Base-by-base conservation (phyloP, 2,329 filamentous ascomycete species). In the Diaporthe nobilis region DNA sequence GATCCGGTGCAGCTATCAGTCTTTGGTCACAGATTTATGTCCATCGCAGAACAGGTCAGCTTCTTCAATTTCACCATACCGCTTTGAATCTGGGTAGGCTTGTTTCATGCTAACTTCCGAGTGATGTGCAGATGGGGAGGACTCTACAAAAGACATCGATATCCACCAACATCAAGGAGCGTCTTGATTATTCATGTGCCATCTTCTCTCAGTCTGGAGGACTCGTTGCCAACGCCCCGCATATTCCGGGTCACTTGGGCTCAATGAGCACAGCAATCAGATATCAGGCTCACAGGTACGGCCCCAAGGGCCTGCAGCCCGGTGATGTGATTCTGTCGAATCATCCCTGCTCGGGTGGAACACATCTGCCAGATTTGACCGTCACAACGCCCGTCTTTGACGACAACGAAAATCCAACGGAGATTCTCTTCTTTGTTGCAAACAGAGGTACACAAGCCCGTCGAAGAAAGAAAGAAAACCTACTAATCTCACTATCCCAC, bases 11-110 rank as follows among this genome's bases (percentile, higher is more conserved):
- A 94, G 84, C 86, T 95, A 0, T 93, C 90, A 79, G 93, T 95
- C 71, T 95, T 95, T 79, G 92, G 92, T 0, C 93, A 95, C 81
- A 89, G 93, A 4, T 95, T 95, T 83, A 95, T 95, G 93, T 92
- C 92, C 5, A 94, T 95, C 79, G 93, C 93, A 2, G 93, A 95
- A 82, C 93, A 61, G 39, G 68, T 51, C 37, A 57, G 37, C 1
- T 60, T 71, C 20, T 20, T 22, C 10, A 42, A 9, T 28, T 53
- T 3, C n/a, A 7, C 9, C 49, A 31, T 49, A 42, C 22, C 39
- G 49, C 42, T 31, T 34, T 8, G 9, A 53, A 31, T 20, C 6
- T 28, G 28, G 79, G 37, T 25, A 71, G 49, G 22, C 57, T n/a
- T 25, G 22, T 7, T 61, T 25, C 22, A 61, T 61, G 37, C 37